Evolutionary conservation across 257 asterid species (phyloP).

Genomic region (Salvia rosmarinus): DNA sequence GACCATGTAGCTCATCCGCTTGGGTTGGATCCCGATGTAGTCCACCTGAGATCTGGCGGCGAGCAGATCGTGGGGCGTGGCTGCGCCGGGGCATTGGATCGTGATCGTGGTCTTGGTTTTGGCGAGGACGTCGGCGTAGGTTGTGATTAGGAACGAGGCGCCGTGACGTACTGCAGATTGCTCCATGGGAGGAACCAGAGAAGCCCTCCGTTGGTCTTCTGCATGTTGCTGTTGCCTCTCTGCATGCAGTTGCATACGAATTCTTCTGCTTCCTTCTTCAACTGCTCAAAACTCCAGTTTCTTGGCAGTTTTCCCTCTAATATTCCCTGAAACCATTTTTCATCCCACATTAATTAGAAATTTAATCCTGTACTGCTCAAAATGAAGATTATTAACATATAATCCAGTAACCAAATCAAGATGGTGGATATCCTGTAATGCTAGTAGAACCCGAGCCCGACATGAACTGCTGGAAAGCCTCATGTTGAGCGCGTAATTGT

Average conservation of each 20-base stretch:
- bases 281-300: constrained; percentile 33
- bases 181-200: constrained; percentile 50
- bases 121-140: constrained; percentile 48
- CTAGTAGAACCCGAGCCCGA: too few species aligned
- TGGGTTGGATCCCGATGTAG: constrained; percentile 89
- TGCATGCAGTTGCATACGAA: constrained; percentile 60
- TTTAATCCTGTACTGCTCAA: too few species aligned
- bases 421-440: too few species aligned
- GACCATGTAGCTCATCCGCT: constrained; percentile 77
- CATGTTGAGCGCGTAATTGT: too few species aligned
- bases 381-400: too few species aligned
- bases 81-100: constrained; percentile 45
- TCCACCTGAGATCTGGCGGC: constrained; percentile 60
- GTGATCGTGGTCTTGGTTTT: constrained; percentile 26
- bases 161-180: constrained; percentile 65
- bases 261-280: constrained; percentile 45
- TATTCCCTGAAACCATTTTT: too few species aligned
- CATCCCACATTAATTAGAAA: too few species aligned
- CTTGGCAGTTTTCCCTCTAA: constrained; percentile 33
- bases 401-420: too few species aligned
- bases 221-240: constrained; percentile 45
- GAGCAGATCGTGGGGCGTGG: constrained; percentile 37
- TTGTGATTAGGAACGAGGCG: constrained; percentile 44
- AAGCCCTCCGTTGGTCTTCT: constrained; percentile 47
- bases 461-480: too few species aligned